Base-by-base conservation (phyloP, 345 rosid genomes). In the Iberis pinnata region DNA sequence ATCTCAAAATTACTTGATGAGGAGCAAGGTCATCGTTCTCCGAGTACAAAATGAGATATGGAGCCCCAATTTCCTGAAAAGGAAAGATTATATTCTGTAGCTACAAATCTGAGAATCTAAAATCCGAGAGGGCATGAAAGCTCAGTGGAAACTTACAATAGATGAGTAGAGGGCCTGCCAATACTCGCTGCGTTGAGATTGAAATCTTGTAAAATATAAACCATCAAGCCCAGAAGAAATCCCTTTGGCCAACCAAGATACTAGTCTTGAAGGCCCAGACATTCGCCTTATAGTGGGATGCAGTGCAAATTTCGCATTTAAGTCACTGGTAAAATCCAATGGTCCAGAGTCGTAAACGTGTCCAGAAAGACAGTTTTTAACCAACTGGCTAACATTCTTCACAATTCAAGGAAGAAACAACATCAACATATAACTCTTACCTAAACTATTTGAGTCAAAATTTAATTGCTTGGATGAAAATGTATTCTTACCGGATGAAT, bases 341-440 rank as follows among this genome's bases (percentile, higher is more conserved):
- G 98, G 95, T 22, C 96, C 53, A 58, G 98, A 92, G 62, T 88
- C 98, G 41, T 82, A 92, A 60, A 88, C 76, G 52, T 84, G 86
- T 61, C 95, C 96, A 63, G 82, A 80, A 44, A 88, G 56, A 70
- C 98, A 92, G 67, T 51, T 75, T 60, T 86, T 78, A 53, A 88
- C 73, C 70, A 83, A 67, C 52, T 71, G 80, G 68, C 74, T 74
- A 63, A 70, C 86, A 58, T 77, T 89, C 98, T 90, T 65, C 65
- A 67, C 45, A 61, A 56, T 8, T 6, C 1, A 1, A 44, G 46
- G 18, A 53, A 9, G 1, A 13, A n/a, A n/a, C n/a, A n/a, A n/a
- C n/a, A n/a, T n/a, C n/a, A n/a, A n/a, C n/a, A n/a, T n/a, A n/a
- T n/a, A n/a, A n/a, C n/a, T n/a, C n/a, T n/a, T n/a, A n/a, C n/a